Conservation (phyloP, 768 basidiomycete species). For the Kwoniella sp. region DNA sequence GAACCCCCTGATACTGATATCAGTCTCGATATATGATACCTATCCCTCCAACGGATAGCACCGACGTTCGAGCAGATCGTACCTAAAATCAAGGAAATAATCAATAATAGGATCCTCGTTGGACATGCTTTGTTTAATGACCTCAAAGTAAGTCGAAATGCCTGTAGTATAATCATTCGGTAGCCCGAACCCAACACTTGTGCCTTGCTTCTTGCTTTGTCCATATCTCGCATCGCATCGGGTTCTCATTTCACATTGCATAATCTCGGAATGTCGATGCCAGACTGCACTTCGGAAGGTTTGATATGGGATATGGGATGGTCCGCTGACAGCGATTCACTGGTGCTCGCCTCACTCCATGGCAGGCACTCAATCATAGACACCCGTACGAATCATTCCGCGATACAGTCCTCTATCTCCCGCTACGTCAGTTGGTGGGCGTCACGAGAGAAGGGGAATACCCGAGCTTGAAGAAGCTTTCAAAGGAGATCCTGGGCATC, state of each 20-base stretch:
- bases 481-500: slow-evolving; percentile 71
- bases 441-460: slow-evolving; percentile 60
- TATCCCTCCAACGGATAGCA: no score
- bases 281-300: no score
- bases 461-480: slow-evolving; percentile 75
- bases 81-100: slow-evolving; percentile 67
- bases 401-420: slow-evolving; percentile 52
- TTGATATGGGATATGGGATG: no score
- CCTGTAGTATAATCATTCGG: no score
- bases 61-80: slow-evolving; percentile 77
- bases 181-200: no score
- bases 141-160: slow-evolving; percentile 64
- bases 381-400: slow-evolving; percentile 44
- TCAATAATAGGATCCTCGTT: slow-evolving; percentile 76
- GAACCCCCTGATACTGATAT: neutral
- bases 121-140: slow-evolving; percentile 92
- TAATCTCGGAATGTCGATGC: no score
- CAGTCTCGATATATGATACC: no score
- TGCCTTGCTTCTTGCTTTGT: no score
- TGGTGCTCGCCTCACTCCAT: no score
- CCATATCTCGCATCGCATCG: no score
- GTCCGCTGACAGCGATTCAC: no score
- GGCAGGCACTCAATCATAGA: slow-evolving; percentile 44
- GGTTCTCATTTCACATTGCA: no score
- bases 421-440: slow-evolving; percentile 36